Evolutionary conservation across 1,284 basidiomycete genomes (phyloP).

Genomic region (Ustilago curta): DNA sequence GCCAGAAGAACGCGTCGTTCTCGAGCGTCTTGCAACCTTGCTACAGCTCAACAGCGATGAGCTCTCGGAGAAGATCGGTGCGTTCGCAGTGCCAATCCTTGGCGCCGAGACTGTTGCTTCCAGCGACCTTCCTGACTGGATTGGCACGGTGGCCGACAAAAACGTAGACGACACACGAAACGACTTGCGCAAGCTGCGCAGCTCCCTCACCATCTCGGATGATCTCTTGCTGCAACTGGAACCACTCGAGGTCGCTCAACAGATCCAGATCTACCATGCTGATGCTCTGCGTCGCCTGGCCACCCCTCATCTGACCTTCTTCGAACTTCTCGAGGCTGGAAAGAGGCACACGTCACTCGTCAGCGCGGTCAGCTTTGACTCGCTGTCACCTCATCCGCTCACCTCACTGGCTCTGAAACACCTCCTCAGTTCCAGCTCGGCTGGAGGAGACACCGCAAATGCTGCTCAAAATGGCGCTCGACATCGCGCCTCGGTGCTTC

Average conservation of each 20-base stretch:
- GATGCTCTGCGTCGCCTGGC: slow-evolving; percentile 37
- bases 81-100: slow-evolving; percentile 8
- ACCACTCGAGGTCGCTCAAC: slow-evolving; percentile 63
- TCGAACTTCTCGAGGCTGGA: slow-evolving; percentile 27
- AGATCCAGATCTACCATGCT: slow-evolving; percentile 65
- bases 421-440: slow-evolving; percentile 37
- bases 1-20: not conserved
- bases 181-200: slow-evolving; percentile 32
- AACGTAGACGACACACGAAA: slow-evolving; percentile 15
- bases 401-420: slow-evolving; percentile 61
- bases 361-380: slow-evolving; percentile 61
- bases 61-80: slow-evolving; percentile 8
- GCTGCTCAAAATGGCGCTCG: slow-evolving; percentile 37
- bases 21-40: slow-evolving; percentile 12
- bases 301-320: slow-evolving; percentile 27
- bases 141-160: slow-evolving; percentile 25
- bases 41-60: slow-evolving; percentile 13
- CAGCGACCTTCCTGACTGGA: slow-evolving; percentile 30
- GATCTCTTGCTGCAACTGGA: slow-evolving; percentile 56
- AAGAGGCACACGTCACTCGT: slow-evolving; percentile 14
- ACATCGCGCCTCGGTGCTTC: slow-evolving; percentile 59
- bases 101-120: not conserved
- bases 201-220: slow-evolving; percentile 38
- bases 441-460: slow-evolving; percentile 23
- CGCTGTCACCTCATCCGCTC: slow-evolving; percentile 59